These are phyloP conservation scores for Puccinia triticina DNA, from an alignment of 1,284 basidiomycete genomes.

Conservation along the genomic window DNA sequence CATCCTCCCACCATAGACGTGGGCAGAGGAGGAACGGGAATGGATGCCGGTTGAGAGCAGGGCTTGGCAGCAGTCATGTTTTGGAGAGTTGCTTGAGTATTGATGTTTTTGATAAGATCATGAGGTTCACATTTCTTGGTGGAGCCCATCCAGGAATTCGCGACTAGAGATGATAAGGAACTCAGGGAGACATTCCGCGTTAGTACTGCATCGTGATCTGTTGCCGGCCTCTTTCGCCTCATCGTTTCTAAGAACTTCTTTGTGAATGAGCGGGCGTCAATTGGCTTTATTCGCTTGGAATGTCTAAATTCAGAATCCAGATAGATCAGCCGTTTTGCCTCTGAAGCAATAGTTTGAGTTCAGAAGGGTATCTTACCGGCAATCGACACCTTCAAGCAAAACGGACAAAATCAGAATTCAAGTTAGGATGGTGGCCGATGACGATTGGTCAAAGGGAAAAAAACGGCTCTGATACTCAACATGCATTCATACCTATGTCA, in stretches of 20 bases:
- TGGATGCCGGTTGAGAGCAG: not conserved
- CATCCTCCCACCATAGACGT: slow-evolving; percentile 1
- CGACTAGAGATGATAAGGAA: slow-evolving; percentile 30
- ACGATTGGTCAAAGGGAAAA: not conserved
- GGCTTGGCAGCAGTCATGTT: not conserved
- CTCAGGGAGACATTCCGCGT: slow-evolving; percentile 34
- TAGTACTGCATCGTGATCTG: not conserved
- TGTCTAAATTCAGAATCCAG: slow-evolving; percentile 15
- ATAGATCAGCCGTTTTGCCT: not conserved
- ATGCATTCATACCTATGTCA: slow-evolving; percentile 51
- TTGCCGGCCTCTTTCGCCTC: not conserved
- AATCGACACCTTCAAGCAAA: slow-evolving; percentile 29
- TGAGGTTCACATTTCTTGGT: slow-evolving; percentile 14
- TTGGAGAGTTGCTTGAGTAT: not conserved
- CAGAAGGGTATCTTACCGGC: slow-evolving; percentile 14
- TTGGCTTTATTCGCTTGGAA: slow-evolving; percentile 42
- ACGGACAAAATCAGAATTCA: not conserved
- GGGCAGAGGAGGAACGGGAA: not conserved
- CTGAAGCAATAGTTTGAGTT: too few relatives aligned
- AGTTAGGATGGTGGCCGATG: not conserved
- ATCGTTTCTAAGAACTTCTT: slow-evolving; percentile 33
- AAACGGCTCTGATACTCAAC: slow-evolving; percentile 30
- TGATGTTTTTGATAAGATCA: not conserved
- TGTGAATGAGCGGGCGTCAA: slow-evolving; percentile 39
- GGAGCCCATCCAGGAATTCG: slow-evolving; percentile 17